Evolutionary conservation across 2,329 filamentous ascomycete genomes (phyloP).

Genomic region (Zelopaecilomyces penicillatus): DNA sequence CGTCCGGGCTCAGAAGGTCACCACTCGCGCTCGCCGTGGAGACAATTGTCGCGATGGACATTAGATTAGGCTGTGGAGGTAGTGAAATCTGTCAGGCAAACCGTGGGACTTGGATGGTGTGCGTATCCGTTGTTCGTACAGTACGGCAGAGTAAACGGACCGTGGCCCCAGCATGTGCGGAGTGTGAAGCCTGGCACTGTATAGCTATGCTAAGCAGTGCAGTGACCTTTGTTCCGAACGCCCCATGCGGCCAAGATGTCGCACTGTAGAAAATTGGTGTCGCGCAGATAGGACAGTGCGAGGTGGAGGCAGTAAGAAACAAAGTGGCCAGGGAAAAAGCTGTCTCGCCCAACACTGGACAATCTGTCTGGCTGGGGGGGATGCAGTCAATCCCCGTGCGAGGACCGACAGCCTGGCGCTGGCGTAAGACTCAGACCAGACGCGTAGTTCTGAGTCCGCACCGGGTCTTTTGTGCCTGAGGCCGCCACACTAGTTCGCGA

Average conservation of each 20-base stretch:
- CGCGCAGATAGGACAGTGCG: constrained; percentile 7
- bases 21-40: constrained; percentile 18
- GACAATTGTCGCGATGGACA: constrained; percentile 17
- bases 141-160: constrained; percentile 3
- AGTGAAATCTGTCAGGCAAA: constrained; percentile 11
- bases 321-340: not conserved
- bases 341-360: no score
- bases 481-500: constrained; percentile 11
- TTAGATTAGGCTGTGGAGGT: constrained; percentile 14
- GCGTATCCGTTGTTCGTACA: constrained; percentile 8
- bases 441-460: constrained; percentile 18
- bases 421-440: constrained; percentile 19
- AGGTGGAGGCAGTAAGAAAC: constrained; percentile 4
- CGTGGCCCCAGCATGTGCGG: no score
- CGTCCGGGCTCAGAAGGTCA: constrained; percentile 11
- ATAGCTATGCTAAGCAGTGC: no score
- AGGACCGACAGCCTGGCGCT: constrained; percentile 7
- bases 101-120: constrained; percentile 7
- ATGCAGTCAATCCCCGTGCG: constrained; percentile 6
- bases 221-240: no score
- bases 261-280: constrained; percentile 6
- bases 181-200: no score
- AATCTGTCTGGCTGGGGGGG: constrained; percentile 1
- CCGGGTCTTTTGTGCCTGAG: constrained; percentile 20
- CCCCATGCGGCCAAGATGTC: not conserved